Evolutionary conservation across 768 basidiomycete genomes (phyloP).

Genomic region (Boletus pseudo-olivaceus): DNA sequence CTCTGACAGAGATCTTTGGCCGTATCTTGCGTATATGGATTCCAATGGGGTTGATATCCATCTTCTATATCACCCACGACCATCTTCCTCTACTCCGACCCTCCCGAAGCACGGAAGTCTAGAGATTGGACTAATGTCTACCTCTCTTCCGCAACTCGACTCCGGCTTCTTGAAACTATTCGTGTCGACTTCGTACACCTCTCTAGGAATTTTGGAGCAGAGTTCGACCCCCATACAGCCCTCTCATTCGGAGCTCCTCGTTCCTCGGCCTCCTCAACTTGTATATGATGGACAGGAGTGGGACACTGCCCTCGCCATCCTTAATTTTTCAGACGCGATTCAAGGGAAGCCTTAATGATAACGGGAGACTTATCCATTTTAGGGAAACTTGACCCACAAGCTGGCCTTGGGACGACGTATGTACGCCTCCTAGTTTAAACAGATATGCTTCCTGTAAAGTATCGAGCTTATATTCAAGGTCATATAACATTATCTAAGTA

Average conservation of each 20-base stretch:
- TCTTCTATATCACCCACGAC: conserved; percentile 51
- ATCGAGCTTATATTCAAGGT: neutral
- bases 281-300: conserved; percentile 24
- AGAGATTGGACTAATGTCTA: conserved; percentile 38
- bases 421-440: neutral
- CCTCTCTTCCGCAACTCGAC: conserved; percentile 42
- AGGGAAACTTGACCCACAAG: conserved; percentile 1
- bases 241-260: conserved; percentile 8
- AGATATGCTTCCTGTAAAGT: neutral
- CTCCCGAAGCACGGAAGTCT: conserved; percentile 39
- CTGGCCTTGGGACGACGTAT: conserved; percentile 8
- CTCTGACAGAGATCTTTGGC: conserved; percentile 55
- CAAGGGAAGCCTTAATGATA: neutral
- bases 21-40: conserved; percentile 61
- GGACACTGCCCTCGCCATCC: conserved; percentile 28
- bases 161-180: conserved; percentile 58
- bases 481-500: neutral
- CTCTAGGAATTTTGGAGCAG: conserved; percentile 50
- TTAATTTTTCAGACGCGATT: conserved; percentile 18
- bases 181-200: conserved; percentile 48
- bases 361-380: neutral
- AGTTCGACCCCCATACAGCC: conserved; percentile 24
- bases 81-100: conserved; percentile 37
- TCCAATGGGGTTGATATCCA: conserved; percentile 51
- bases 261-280: conserved; percentile 1